Evolutionary conservation across 2,329 filamentous ascomycete genomes (phyloP), one percentile per base, ranked within the genome.

Genomic region (Exophiala viscosa): DNA sequence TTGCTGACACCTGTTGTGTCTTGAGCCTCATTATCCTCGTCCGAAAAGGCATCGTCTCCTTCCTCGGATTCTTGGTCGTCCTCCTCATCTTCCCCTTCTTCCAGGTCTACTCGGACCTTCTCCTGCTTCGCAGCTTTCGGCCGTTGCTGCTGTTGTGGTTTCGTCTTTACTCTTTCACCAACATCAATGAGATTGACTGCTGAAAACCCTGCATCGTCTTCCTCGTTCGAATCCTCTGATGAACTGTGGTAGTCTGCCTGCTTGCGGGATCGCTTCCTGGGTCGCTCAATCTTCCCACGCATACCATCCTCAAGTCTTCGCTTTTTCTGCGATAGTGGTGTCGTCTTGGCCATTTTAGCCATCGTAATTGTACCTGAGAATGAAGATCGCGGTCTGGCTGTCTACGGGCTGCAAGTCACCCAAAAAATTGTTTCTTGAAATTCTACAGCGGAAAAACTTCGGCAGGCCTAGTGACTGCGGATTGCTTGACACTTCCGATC

Each of bases 211-310:
- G 75, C 71, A 60, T 67, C 62, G 23, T 63, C 61, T 43, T 68
- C 64, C 18, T 70, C 69, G 33, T 76, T 74, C 44, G 74, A 71
- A 50, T 82, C 79, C 40, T 84, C 81, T 53, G 79, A 80, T 31
- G 81, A 84, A 69, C 80, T 84, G 76, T 85, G 78, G 70, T 87
- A 86, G 52, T 75, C 70, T 60, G 71, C 72, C 66, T 86, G 82
- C 67, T 83, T 83, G 68, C 81, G 83, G 66, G 82, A 76, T 62
- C 82, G 82, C 67, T 81, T 81, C 57, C 75, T 74, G 31, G 76
- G 74, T 41, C 72, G 67, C 20, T 75, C 73, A 45, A 72, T 72
- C 62, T 77, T 77, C 41, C 76, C 77, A 47, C 76, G 73, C 68
- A 81, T 75, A 46, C 77, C 77, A 48, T 85, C 81, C 52, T 82